Evolutionary conservation across 2,329 filamentous ascomycete species (phyloP).

Genomic region (Cladosporium austrohemisphaericum): DNA sequence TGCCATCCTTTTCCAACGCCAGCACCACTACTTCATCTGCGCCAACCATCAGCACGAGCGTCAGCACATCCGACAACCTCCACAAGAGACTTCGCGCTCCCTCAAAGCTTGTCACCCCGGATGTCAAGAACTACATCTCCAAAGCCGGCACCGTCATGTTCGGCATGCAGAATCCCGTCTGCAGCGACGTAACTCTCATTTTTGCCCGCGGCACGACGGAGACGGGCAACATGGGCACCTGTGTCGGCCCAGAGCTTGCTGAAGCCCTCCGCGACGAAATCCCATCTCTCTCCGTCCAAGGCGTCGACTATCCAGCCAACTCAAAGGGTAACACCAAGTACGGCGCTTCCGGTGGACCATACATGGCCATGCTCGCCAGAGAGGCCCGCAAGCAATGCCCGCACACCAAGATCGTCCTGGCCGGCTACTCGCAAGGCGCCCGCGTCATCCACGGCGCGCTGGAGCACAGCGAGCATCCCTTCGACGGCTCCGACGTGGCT

Average conservation of each 20-base stretch:
- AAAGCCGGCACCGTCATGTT: conserved; percentile 4
- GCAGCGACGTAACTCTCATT: conserved; percentile 50
- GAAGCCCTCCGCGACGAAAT: conserved; percentile 33
- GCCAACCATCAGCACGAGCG: neutral
- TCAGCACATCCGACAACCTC: neutral
- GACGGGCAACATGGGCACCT: conserved; percentile 49
- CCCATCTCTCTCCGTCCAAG: conserved; percentile 17
- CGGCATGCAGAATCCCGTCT: conserved; percentile 24
- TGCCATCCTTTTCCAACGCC: neutral
- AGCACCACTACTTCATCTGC: neutral
- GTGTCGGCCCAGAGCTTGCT: conserved; percentile 51
- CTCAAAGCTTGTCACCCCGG: neutral
- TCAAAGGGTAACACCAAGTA: conserved; percentile 22
- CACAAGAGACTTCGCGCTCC: neutral
- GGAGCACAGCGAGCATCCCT: neutral
- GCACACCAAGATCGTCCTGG: conserved; percentile 21
- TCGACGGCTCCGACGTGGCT: conserved; percentile 25
- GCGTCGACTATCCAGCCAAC: conserved; percentile 29
- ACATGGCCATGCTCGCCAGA: conserved; percentile 18
- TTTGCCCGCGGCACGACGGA: conserved; percentile 59
- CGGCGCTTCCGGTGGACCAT: conserved; percentile 23
- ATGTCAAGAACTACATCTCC: conserved; percentile 8
- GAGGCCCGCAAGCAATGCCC: conserved; percentile 20
- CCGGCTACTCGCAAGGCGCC: conserved; percentile 22
- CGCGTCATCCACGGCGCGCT: conserved; percentile 13